Base-by-base conservation (phyloP, 805 yeast species). In the Candida loeiensis region DNA sequence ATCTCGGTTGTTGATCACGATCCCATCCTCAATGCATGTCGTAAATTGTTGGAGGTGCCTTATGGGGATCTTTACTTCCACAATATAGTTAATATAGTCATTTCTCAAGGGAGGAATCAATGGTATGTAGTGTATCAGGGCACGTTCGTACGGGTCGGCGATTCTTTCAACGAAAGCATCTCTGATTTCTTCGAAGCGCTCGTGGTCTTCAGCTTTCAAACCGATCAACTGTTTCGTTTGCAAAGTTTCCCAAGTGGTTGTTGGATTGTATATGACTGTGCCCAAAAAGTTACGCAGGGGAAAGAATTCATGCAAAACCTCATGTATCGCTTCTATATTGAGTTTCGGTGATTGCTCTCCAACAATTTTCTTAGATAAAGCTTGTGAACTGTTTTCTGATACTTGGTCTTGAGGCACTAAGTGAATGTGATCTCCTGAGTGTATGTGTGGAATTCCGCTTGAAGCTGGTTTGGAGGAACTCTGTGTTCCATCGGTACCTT, bases 51-150 rank as follows among this genome's bases (percentile, higher is more conserved):
- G 58, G 34, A 75, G 55, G 48, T 63, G 71, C 33, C 66, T 45
- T 39, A 58, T 56, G n/a, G 86, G 78, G 11, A 83, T 69, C 41
- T 77, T 71, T 18, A 83, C 63, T 48, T 80, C 82, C 15, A 83
- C 56, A 4, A 77, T 34, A 40, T 64, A 54, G 46, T 77, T 77
- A 45, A 74, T 65, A 48, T 72, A 59, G 7, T 66, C 64, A 3
- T 49, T 46, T 9, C 66, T 48, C 31, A 69, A 54, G 1, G 71
- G 69, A 0, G 73, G 73, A 6, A 69, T 58, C 27, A 51, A 43
- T 3, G 73, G 71, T 4, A 69, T 59, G 46, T 65, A 66, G 40
- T 51, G 55, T 11, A 47, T 39, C 17, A 45, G 42, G 17, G 45
- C 46, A 3, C 13, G 33, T 11, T 43, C 28, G 15, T 38, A 39